phyloP scores from a whole-genome alignment of 768 basidiomycete species.

The Naganishia onofrii region DNA sequence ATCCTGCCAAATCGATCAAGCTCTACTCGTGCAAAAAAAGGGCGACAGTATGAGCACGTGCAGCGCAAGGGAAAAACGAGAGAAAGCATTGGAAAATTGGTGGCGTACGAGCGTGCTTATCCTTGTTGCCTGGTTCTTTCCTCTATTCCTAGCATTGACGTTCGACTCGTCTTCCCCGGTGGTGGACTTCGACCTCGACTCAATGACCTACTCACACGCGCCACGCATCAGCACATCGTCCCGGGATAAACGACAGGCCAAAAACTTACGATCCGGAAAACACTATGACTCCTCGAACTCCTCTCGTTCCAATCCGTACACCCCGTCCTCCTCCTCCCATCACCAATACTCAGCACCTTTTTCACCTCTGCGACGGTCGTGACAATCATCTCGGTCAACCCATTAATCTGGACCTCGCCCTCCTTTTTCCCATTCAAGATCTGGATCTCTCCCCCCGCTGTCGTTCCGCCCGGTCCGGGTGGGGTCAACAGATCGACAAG shows the following conservation, averaged over 20 bases:
- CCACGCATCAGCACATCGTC: background rate
- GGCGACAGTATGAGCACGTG: background rate
- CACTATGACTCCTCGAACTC: conserved; percentile 88
- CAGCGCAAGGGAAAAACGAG: conserved; percentile 18
- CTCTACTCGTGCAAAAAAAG: conserved; percentile 57
- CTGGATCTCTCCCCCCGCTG: conserved; percentile 58
- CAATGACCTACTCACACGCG: conserved; percentile 56
- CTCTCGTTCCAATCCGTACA: conserved; percentile 99
- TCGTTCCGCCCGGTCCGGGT: conserved; percentile 50
- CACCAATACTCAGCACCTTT: conserved; percentile 79
- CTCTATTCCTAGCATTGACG: conserved; percentile 40
- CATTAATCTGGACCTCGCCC: conserved; percentile 56
- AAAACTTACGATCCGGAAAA: conserved; percentile 74
- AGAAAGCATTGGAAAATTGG: background rate
- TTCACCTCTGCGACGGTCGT: conserved; percentile 80
- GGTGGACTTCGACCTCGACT: conserved; percentile 63
- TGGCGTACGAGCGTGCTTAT: conserved; percentile 43
- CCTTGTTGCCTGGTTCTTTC: conserved; percentile 40
- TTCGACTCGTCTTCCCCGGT: conserved; percentile 55
- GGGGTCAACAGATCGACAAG: conserved; percentile 67
- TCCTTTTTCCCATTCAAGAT: conserved; percentile 57
- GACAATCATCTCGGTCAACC: conserved; percentile 90
- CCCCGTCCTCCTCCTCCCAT: conserved; percentile 81
- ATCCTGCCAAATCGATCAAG: conserved; percentile 92
- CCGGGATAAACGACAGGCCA: no score